phyloP scores from a whole-genome alignment of 176 grass and related monocot genomes.

The Eragrostis curvula region DNA sequence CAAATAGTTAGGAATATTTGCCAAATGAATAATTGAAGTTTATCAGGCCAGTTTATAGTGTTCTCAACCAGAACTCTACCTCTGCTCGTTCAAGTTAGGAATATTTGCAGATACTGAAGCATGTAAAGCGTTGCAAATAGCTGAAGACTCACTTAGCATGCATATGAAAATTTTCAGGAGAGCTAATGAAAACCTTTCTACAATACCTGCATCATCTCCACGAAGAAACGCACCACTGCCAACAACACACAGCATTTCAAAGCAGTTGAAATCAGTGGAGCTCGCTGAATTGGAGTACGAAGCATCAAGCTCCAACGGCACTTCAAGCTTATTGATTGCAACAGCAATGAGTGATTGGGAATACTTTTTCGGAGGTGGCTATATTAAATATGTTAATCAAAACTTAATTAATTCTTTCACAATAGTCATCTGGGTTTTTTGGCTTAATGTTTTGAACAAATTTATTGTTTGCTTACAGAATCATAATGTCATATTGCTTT shows the following conservation, averaged over 20 bases:
- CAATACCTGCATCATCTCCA: slow-evolving; percentile 33
- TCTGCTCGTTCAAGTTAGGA: background rate
- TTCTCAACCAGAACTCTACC: background rate
- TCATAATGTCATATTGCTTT: background rate
- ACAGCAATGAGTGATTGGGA: slow-evolving; percentile 29
- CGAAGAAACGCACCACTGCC: slow-evolving; percentile 3
- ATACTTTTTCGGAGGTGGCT: slow-evolving; percentile 30
- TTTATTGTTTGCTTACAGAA: background rate
- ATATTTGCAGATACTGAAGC: background rate
- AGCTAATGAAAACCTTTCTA: slow-evolving; percentile 19
- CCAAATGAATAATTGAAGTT: background rate
- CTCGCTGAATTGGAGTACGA: slow-evolving; percentile 12
- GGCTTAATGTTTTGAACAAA: background rate
- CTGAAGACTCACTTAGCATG: background rate
- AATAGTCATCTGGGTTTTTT: background rate
- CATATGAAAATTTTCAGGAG: slow-evolving; percentile 44
- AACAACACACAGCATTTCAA: slow-evolving; percentile 39
- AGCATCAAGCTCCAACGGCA: slow-evolving; percentile 2
- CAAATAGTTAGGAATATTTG: too few species aligned
- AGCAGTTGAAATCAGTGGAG: slow-evolving; percentile 32
- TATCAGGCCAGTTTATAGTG: background rate
- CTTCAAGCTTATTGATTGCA: slow-evolving; percentile 21
- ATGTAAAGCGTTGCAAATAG: background rate
- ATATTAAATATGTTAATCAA: background rate
- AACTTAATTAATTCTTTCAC: background rate